Base-by-base conservation (phyloP, 2,329 filamentous ascomycete species). In the Amphichorda felina region DNA sequence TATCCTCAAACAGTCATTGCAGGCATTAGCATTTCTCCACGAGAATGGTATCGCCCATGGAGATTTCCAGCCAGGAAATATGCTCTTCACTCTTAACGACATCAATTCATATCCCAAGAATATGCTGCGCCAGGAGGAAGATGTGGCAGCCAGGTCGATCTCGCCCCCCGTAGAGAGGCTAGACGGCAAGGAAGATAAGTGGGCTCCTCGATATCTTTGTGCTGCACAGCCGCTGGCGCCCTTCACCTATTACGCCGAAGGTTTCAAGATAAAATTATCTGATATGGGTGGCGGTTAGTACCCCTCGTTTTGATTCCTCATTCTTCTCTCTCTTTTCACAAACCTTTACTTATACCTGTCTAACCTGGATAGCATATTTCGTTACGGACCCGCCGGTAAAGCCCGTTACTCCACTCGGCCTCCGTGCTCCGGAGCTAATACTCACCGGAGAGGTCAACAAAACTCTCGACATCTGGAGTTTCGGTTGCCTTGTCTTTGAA, bases 11-110 rank as follows among this genome's bases (percentile, higher is more conserved):
- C 57, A 63, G 43, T 45, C 47, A 37, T 38, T 63, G 18, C 37
- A 48, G 22, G 54, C 53, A 28, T 48, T 64, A 25, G 43, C 47
- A 30, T 43, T 46, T 40, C 45, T 65, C 15, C 58, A 63, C 34
- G 39, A 54, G 35, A 45, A 52, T 22, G 47, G 49, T 13, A 54
- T 63, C 39, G 49, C 50, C 19, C 57, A 64, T 44, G 55, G 59
- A 42, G 58, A 56, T 33, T 49, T 59, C 21, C 54, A 57, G 31
- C 54, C 55, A 11, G 56, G 54, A 29, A 59, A 59, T 40, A 48
- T 59, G 39, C 52, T 60, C 30, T 58, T 59, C 36, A 25, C 45
- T 29, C 42, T 56, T 29, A n/a, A 46, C 29, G 35, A 51, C 36
- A 48, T 59, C 28, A 39, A 50, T 34, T 43, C 38, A 14, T 28